Conservation (phyloP, 345 rosid genomes). For the Trapa incisa region DNA sequence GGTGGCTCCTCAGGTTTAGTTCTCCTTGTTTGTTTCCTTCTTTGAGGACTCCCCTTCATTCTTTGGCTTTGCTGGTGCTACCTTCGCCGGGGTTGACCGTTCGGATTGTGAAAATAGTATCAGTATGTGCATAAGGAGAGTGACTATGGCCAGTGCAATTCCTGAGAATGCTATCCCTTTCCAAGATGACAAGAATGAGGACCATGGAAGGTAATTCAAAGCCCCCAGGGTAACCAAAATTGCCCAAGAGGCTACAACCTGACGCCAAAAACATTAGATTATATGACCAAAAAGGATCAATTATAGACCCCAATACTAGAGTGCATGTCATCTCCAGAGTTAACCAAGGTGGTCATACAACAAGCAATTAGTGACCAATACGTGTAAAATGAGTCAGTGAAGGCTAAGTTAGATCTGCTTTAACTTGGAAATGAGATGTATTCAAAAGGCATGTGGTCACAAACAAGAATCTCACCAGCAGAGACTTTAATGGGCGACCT, state of each 20-base stretch:
- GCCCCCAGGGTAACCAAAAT: slow-evolving; percentile 36
- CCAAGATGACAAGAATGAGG: slow-evolving; percentile 69
- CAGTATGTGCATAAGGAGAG: slow-evolving; percentile 68
- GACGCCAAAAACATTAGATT: slow-evolving; percentile 6
- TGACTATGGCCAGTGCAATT: slow-evolving; percentile 40
- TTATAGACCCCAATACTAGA: too few relatives aligned
- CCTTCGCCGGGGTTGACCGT: slow-evolving; percentile 71
- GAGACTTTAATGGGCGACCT: slow-evolving; percentile 59
- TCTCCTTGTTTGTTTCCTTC: slow-evolving; percentile 1
- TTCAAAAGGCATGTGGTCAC: not conserved
- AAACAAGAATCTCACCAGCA: slow-evolving; percentile 36
- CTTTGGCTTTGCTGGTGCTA: slow-evolving; percentile 48
- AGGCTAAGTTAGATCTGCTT: not conserved
- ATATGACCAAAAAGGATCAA: not conserved
- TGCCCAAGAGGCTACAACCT: slow-evolving; percentile 67
- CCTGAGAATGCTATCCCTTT: slow-evolving; percentile 51
- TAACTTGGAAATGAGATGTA: not conserved
- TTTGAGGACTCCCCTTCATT: slow-evolving; percentile 13
- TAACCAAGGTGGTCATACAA: not conserved
- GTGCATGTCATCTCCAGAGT: not conserved
- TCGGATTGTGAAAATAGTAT: slow-evolving; percentile 75
- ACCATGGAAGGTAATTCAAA: slow-evolving; percentile 47
- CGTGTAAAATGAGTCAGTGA: not conserved
- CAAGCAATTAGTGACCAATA: not conserved
- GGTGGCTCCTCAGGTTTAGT: not conserved